Evolutionary conservation across 2,329 filamentous ascomycete genomes (phyloP), one percentile per base, ranked within the genome.

Genomic region (Ceratocystis diversiconidia): DNA sequence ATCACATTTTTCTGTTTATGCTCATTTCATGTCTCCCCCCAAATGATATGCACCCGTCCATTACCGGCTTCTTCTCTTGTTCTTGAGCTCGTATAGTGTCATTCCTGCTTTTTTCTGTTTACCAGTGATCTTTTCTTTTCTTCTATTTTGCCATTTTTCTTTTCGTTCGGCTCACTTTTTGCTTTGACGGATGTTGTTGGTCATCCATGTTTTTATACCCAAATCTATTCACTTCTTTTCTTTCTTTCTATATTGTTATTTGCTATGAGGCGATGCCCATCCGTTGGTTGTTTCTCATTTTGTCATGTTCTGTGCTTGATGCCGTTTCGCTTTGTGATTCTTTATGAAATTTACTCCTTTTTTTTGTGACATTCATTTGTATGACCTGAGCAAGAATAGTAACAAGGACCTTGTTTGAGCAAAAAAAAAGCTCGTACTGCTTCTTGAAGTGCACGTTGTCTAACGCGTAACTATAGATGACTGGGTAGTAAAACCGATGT

Each of bases 121-220:
- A 8, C 22, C 32, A 15, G 44, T 57, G 44, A 57, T 36, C 19
- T 25, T 10, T 57, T 61, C 36, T 61, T 62, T 48, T 61, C 17
- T 41, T 65, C 50, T 66, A 41, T n/a, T 62, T 44, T 65, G 64
- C 68, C 64, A 48, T 55, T 63, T 60, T 65, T 52, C 22, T 67
- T 50, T 55, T 65, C 68, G 66, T 62, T 69, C 30, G 3, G 43
- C 3, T 22, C 28, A 22, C 62, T 63, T 65, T 66, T 62, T 44
- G 57, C 19, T 67, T 68, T 36, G 32, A 55, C 63, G 46, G 44
- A 52, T 52, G 48, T 25, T 69, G 12, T 65, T 63, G 63, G 64
- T 41, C 22, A 22, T 25, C 17, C 5, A 59, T 64, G 25, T 30
- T 59, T 59, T 57, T 59, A 64, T 59, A 59, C 52, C 48, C 62